A percentile compares a stretch with the other conserved stretches of the same genome.
These are phyloP conservation scores for Citrus glauca DNA, from an alignment of 345 rosid genomes.

Conservation along the genomic window DNA sequence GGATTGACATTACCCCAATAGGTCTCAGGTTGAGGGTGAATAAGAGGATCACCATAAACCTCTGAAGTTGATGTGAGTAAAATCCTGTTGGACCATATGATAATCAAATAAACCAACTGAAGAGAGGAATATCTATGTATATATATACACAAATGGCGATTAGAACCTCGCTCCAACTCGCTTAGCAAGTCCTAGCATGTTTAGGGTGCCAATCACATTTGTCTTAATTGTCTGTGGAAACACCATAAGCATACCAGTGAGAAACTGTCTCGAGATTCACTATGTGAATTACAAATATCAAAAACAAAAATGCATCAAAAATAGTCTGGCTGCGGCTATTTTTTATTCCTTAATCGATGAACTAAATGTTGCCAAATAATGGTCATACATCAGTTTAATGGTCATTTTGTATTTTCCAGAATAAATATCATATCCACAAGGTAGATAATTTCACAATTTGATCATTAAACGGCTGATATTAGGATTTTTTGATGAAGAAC, in stretches of 20 bases:
- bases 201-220: slow-evolving; percentile 94
- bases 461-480: background rate
- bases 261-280: background rate
- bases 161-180: slow-evolving; percentile 93
- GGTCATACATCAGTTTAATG: background rate
- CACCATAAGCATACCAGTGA: slow-evolving; percentile 14
- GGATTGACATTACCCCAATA: slow-evolving; percentile 99
- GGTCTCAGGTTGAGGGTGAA: slow-evolving; percentile 91
- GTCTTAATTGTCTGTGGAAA: slow-evolving; percentile 81
- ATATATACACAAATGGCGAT: background rate
- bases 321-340: background rate
- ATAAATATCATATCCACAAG: background rate
- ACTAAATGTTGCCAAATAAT: background rate
- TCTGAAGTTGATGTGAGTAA: slow-evolving; percentile 95
- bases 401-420: background rate
- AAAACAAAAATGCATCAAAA: background rate
- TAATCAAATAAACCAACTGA: slow-evolving; percentile 3
- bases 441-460: background rate
- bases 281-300: background rate
- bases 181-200: slow-evolving; percentile 98
- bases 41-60: slow-evolving; percentile 93
- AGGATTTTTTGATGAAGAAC: background rate
- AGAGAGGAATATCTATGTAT: background rate
- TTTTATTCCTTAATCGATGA: background rate
- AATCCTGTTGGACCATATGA: slow-evolving; percentile 48